phyloP scores from a whole-genome alignment of 208 protist species.

The Spongospora subterranea region DNA sequence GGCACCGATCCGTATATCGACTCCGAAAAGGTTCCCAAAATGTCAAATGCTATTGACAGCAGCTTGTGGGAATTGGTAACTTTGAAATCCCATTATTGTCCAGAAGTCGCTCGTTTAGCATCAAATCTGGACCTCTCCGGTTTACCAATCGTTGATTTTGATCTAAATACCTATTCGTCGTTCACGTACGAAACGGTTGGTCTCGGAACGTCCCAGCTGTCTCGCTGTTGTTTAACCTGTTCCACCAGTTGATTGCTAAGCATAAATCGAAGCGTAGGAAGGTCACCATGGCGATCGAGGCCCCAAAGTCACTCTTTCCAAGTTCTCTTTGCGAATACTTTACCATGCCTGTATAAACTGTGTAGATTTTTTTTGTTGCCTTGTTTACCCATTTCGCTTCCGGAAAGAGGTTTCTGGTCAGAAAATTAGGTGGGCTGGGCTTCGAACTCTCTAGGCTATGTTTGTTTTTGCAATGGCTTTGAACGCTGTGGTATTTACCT shows the following conservation, averaged over 20 bases:
- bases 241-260: not conserved
- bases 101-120: not conserved
- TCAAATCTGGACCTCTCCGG: not conserved
- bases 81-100: constrained; percentile 17
- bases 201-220: not conserved
- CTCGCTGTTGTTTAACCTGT: not conserved
- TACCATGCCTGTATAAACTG: not conserved
- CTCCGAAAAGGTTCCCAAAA: not conserved
- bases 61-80: constrained; percentile 5
- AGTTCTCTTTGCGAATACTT: not conserved
- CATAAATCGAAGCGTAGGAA: constrained; percentile 4
- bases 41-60: not conserved
- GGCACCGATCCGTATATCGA: not conserved
- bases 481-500: too few species aligned
- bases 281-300: not conserved
- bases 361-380: not conserved
- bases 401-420: too few species aligned
- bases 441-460: too few species aligned
- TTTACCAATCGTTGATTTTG: not conserved
- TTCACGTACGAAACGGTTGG: constrained; percentile 12
- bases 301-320: constrained; percentile 17
- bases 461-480: too few species aligned
- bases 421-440: too few species aligned
- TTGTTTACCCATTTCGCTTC: not conserved
- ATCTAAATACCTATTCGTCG: not conserved